Evolutionary conservation across 208 protist species (phyloP).

Genomic region (Phytomonas sp.): DNA sequence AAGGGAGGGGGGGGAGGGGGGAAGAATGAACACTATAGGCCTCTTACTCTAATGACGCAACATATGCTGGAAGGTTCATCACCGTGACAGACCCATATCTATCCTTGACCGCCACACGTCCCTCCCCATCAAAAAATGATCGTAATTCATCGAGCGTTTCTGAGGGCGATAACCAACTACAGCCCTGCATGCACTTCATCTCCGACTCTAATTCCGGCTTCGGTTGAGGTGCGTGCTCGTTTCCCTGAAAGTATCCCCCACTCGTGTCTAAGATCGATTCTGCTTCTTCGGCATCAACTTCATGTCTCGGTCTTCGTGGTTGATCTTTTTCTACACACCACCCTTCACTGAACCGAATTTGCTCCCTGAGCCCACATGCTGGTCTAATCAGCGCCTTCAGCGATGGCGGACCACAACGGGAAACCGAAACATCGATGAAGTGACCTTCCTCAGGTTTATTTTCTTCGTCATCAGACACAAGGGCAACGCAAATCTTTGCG

Average conservation of each 20-base stretch:
- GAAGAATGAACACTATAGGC: too few relatives aligned
- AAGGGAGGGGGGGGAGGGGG: too few relatives aligned
- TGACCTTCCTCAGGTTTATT: neutral
- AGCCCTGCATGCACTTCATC: neutral
- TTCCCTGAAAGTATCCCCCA: neutral
- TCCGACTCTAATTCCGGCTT: neutral
- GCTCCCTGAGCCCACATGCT: neutral
- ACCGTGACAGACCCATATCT: neutral
- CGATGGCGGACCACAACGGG: neutral
- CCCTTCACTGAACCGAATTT: neutral
- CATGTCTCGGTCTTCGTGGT: neutral
- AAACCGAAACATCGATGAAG: neutral
- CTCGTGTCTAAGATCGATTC: neutral
- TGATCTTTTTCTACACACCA: neutral
- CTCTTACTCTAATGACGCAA: slow-evolving; percentile 4
- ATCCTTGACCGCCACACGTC: slow-evolving; percentile 3
- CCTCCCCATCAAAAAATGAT: neutral
- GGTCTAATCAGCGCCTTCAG: neutral
- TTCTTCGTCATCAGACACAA: neutral
- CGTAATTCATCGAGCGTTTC: slow-evolving; percentile 1
- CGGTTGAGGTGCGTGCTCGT: neutral
- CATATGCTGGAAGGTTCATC: slow-evolving; percentile 5
- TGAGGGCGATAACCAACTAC: slow-evolving; percentile 1
- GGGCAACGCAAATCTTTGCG: neutral
- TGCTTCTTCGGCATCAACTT: neutral